phyloP scores from a whole-genome alignment of 805 yeast species.

The Dipodascus albidus region DNA sequence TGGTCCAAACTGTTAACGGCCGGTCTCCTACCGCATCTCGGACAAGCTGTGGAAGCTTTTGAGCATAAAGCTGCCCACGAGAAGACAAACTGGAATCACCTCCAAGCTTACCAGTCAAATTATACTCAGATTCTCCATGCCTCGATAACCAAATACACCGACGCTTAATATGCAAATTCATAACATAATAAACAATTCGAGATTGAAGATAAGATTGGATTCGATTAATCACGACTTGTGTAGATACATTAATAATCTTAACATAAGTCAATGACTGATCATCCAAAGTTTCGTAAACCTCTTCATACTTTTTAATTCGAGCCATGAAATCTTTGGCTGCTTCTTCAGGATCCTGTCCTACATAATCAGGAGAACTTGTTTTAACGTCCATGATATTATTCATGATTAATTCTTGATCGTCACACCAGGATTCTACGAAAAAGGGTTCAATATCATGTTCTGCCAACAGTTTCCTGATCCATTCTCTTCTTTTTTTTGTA shows the following conservation, averaged over 20 bases:
- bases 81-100: constrained; percentile 83
- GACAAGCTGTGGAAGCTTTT: constrained; percentile 68
- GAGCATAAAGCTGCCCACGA: constrained; percentile 76
- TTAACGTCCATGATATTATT: constrained; percentile 80
- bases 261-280: constrained; percentile 59
- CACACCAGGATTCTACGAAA: constrained; percentile 87
- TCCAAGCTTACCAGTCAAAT: constrained; percentile 89
- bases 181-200: constrained; percentile 86
- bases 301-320: constrained; percentile 65
- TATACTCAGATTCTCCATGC: constrained; percentile 91
- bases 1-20: constrained; percentile 87
- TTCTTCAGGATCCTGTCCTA: constrained; percentile 51
- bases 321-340: constrained; percentile 63
- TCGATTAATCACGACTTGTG: constrained; percentile 78
- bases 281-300: constrained; percentile 67
- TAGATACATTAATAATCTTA: constrained; percentile 76
- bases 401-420: constrained; percentile 64
- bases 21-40: constrained; percentile 41
- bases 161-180: constrained; percentile 91
- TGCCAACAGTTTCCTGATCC: constrained; percentile 35
- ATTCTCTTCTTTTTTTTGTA: constrained; percentile 57
- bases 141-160: constrained; percentile 88
- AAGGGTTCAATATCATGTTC: constrained; percentile 69
- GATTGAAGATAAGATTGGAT: constrained; percentile 84
- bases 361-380: constrained; percentile 76